Evolutionary conservation across 2,329 filamentous ascomycete genomes (phyloP), one percentile per base, ranked within the genome.

Genomic region (Botryotinia calthae): DNA sequence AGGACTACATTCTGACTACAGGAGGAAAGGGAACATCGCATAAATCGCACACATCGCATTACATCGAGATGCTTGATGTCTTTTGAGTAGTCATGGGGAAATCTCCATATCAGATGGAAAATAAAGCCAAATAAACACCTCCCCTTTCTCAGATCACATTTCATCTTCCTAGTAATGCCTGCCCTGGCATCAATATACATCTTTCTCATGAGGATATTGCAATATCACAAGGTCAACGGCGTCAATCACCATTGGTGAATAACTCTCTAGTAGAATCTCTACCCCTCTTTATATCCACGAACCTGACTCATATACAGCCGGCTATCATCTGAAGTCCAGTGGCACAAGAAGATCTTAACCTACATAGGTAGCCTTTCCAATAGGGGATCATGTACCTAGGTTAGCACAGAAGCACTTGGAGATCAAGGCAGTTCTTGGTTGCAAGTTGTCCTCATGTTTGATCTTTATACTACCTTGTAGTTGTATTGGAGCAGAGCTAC

Each of bases 11-110:
- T 44, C 16, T 1, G 20, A 44, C 25, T 34, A 28, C 37, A 22
- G 37, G 37, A 54, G 28, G 64, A 66, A 66, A 66, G 40, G 40
- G 65, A 40, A 67, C 10, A 56, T 56, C 34, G 56, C 64, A 54
- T 54, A 16, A 14, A 28, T 56, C 34, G 56, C 65, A 56, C 28
- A 18, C 51, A 28, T 56, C 14, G 16, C 51, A 56, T 28, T 56
- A 31, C 51, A 28, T 56, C n/a, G 51, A 56, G n/a, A 37, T 9
- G 8, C 37, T 37, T 37, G 37, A 37, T 37, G 37, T 37, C 37
- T 37, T 37, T 37, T 1, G 37, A 37, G 25, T n/a, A n/a, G n/a
- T 16, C 25, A n/a, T 54, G 48, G 25, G 16, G 25, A n/a, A 54
- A n/a, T 54, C 9, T 54, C 48, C 7, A 54, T 16, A 8, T 18